phyloP scores from a whole-genome alignment of 768 basidiomycete species.

The Podaxis sp. region DNA sequence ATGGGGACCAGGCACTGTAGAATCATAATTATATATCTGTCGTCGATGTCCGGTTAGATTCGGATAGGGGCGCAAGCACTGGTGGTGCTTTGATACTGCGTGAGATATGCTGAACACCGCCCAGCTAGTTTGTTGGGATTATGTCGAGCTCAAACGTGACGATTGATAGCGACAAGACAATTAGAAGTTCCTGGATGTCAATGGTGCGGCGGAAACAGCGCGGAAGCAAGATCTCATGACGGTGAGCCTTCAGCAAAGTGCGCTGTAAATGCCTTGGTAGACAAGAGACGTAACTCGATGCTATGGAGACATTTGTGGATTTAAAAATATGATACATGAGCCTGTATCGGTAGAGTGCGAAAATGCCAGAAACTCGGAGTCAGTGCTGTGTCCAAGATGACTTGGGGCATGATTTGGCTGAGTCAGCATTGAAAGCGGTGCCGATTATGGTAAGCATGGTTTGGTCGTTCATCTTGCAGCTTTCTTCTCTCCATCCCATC shows the following conservation, averaged over 20 bases:
- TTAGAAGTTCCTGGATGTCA: not conserved
- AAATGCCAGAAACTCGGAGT: not conserved
- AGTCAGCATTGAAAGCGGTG: slow-evolving; percentile 15
- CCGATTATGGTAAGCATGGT: slow-evolving; percentile 14
- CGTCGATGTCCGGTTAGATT: not conserved
- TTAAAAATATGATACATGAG: too few species aligned
- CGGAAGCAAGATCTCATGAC: not conserved
- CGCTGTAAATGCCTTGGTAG: not conserved
- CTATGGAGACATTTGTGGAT: too few species aligned
- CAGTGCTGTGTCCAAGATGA: not conserved
- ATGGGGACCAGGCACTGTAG: not conserved
- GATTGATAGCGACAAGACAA: not conserved
- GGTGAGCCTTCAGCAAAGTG: too few species aligned
- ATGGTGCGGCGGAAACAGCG: not conserved
- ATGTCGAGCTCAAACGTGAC: not conserved
- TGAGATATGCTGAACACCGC: not conserved
- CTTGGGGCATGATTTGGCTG: slow-evolving; percentile 11
- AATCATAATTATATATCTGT: not conserved
- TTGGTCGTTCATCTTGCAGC: not conserved
- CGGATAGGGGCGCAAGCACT: not conserved
- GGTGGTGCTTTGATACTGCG: not conserved
- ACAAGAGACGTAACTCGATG: not conserved
- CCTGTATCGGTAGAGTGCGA: not conserved
- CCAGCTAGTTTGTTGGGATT: not conserved
- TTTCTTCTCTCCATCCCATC: slow-evolving; percentile 10